A percentile compares a stretch with the other conserved stretches of the same genome.
These are phyloP conservation scores for Nakataea oryzae DNA, from an alignment of 2,329 filamentous ascomycete genomes.

Conservation along the genomic window DNA sequence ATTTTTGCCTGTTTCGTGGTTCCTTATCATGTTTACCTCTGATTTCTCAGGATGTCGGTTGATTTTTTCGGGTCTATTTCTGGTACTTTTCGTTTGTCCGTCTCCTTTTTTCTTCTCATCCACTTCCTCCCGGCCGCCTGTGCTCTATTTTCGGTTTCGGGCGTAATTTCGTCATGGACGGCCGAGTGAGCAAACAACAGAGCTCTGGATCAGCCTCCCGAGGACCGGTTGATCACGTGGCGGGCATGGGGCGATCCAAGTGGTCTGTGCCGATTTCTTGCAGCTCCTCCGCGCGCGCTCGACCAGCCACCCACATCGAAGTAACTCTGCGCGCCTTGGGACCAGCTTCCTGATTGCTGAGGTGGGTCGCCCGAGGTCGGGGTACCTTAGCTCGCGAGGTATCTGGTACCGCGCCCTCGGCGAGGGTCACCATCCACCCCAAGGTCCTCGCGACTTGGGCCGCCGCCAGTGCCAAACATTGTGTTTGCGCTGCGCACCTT, in stretches of 20 bases:
- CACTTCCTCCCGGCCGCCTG: neutral
- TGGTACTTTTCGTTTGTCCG: neutral
- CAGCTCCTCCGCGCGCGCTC: neutral
- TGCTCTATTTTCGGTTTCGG: too few species aligned
- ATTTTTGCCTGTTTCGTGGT: neutral
- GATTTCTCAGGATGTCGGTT: too few species aligned
- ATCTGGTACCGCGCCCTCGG: neutral
- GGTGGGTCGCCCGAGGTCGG: neutral
- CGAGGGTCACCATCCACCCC: neutral
- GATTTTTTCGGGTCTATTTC: neutral
- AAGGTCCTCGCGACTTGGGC: slow-evolving; percentile 1
- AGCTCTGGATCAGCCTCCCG: too few species aligned
- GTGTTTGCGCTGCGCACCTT: neutral
- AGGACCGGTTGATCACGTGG: neutral
- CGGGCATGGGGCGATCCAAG: neutral
- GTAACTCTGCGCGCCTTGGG: neutral
- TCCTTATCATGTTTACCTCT: neutral
- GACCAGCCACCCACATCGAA: neutral
- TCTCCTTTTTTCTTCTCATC: neutral
- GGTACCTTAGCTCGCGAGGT: neutral
- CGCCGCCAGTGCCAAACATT: neutral
- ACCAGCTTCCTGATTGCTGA: neutral
- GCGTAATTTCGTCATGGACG: neutral
- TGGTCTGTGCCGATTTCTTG: neutral
- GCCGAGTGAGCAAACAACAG: neutral